Evolutionary conservation across 2,329 filamentous ascomycete genomes (phyloP).

Genomic region (Trichoderma atroviride): DNA sequence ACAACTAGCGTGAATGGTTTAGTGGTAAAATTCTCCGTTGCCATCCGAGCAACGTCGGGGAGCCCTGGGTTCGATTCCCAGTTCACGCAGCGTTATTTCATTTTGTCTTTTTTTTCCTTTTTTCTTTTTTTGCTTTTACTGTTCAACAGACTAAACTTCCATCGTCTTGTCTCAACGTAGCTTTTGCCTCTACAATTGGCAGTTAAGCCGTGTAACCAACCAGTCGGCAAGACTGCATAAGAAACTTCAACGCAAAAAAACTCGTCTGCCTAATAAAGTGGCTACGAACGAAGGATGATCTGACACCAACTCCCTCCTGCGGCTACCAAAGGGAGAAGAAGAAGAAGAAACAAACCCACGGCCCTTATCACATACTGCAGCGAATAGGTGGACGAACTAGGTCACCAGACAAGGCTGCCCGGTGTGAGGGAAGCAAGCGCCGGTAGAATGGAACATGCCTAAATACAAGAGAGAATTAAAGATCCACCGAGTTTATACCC

Average conservation of each 20-base stretch:
- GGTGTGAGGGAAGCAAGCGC: not conserved
- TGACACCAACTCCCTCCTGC: not conserved
- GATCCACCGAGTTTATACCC: slow-evolving; percentile 22
- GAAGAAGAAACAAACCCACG: not conserved
- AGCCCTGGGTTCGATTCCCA: slow-evolving; percentile 42
- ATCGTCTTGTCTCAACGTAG: no score
- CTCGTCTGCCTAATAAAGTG: not conserved
- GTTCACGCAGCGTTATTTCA: slow-evolving; percentile 35
- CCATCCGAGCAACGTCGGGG: slow-evolving; percentile 38
- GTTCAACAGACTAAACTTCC: not conserved
- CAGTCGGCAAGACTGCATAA: not conserved
- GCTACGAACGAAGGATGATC: not conserved
- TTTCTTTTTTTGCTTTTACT: not conserved
- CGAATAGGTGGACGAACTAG: not conserved
- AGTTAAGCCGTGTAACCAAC: not conserved
- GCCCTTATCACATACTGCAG: not conserved
- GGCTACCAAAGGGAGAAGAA: not conserved
- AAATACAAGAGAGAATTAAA: not conserved
- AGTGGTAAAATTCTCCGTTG: slow-evolving; percentile 42
- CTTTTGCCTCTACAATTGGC: not conserved
- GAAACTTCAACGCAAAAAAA: not conserved
- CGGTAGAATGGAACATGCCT: slow-evolving; percentile 10
- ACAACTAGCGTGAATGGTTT: slow-evolving; percentile 29
- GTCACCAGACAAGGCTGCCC: not conserved
- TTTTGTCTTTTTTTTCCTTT: slow-evolving; percentile 23